Evolutionary conservation across 208 protist genomes (phyloP), one percentile per base, ranked within the genome.

Genomic region (Borovskyia barvae): DNA sequence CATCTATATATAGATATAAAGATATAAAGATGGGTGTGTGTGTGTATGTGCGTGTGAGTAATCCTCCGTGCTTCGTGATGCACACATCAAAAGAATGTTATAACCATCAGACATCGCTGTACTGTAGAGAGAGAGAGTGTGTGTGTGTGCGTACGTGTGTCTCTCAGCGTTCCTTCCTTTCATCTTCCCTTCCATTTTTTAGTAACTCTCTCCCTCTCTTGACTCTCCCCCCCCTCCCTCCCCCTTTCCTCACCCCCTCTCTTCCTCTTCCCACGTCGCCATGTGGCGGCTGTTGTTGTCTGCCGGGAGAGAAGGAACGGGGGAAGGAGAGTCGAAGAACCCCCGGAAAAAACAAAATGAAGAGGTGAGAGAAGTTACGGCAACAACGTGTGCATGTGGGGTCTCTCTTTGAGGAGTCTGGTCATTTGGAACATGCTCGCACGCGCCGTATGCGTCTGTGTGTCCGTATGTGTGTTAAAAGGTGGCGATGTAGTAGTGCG

Each of bases 101-200:
- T n/a, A n/a, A n/a, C n/a, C n/a, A n/a, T n/a, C n/a, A n/a, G n/a
- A n/a, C n/a, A n/a, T n/a, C n/a, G n/a, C n/a, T n/a, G n/a, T n/a
- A n/a, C n/a, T n/a, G n/a, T n/a, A n/a, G n/a, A n/a, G n/a, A 46
- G 24, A 46, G 37, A 57, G 33, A 5, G 30, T 37, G 54, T 32
- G 7, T 8, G 24, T 12, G 26, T 64, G 6, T 53, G 4, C 25
- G 8, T 66, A 9, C 51, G 8, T 4, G 20, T 9, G 42, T 46
- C 15, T 68, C 19, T 24, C 45, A 49, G 1, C 40, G 17, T 48
- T 2, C 39, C 22, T 17, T 39, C 58, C 36, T 55, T 72, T 33
- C n/a, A n/a, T n/a, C n/a, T 72, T 57, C 56, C 62, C 30, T 22
- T 41, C 2, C 66, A n/a, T 60, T 54, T 64, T 19, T 69, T 55